phyloP scores from a whole-genome alignment of 495 filamentous ascomycete species.

The Talaromyces ruber region DNA sequence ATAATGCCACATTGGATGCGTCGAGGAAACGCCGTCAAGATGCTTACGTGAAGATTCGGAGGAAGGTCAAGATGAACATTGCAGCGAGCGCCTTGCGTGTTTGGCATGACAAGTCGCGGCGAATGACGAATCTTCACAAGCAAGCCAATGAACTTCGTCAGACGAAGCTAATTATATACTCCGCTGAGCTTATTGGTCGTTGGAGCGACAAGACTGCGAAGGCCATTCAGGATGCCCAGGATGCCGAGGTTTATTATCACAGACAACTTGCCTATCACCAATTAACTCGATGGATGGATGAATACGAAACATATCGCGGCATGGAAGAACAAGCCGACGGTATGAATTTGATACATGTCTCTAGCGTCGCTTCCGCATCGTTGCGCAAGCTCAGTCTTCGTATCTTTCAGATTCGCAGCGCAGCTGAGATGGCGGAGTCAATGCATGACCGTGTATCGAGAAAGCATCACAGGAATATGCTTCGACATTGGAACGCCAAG shows the following conservation, averaged over 20 bases:
- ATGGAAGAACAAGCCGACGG: constrained; percentile 41
- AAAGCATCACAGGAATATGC: constrained; percentile 45
- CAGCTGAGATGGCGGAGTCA: constrained; percentile 38
- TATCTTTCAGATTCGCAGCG: constrained; percentile 40
- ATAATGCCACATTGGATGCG: constrained; percentile 37
- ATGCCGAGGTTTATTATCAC: constrained; percentile 33
- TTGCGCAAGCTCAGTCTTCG: constrained; percentile 45
- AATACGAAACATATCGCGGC: constrained; percentile 27
- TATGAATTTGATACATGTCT: constrained; percentile 36
- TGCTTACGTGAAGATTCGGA: constrained; percentile 50
- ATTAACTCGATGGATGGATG: constrained; percentile 38
- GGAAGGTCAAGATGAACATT: constrained; percentile 50
- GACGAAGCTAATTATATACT: constrained; percentile 25
- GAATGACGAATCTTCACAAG: constrained; percentile 30
- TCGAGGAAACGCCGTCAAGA: constrained; percentile 47
- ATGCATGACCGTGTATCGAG: constrained; percentile 49
- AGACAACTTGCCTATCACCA: constrained; percentile 34
- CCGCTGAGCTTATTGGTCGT: constrained; percentile 28
- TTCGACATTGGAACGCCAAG: constrained; percentile 50
- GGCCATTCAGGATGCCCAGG: constrained; percentile 26
- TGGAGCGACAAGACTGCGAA: constrained; percentile 37
- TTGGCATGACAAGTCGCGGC: constrained; percentile 38
- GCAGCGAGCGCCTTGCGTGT: constrained; percentile 31
- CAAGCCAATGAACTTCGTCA: constrained; percentile 33
- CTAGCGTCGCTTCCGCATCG: constrained; percentile 31